Base-by-base conservation (phyloP, 257 asterid genomes). In the Catharanthus roseus region DNA sequence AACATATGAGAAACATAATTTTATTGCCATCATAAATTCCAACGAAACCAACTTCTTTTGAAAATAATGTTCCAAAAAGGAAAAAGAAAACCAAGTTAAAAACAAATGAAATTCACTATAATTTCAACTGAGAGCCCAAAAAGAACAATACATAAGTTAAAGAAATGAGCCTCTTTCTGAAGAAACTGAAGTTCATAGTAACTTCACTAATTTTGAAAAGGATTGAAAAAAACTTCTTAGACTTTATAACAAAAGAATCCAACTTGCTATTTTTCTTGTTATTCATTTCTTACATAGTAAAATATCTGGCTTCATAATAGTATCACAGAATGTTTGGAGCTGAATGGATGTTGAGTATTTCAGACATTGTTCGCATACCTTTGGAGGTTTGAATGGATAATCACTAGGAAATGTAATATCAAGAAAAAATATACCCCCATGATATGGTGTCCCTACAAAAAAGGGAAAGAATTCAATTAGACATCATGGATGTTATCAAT, bases 371-470 rank as follows among this genome's bases (percentile, higher is more conserved):
- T 74, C 73, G 75, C 82, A 75, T 88, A 90, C 98, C 97, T 86
- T 85, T 41, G 98, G 98, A 58, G 97, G 96, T 72, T 86, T 86
- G 67, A 93, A 90, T 3, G 97, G 98, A 77, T 93, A 89, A 80
- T 93, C 95, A 54, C 66, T 79, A 6, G 96, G 96, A 74, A 93
- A 93, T 47, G 90, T 89, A 62, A 93, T 93, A 72, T 93, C 98
- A 18, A 93, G 93, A 80, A 90, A 93, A 78, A 77, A 93, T 75
- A 90, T 80, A 55, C 98, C 97, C 44, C 96, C 93, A 41, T 86
- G 87, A 79, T 93, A 93, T 58, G 98, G 97, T n/a, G 98, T 93
- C 71, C 96, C 98, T 93, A 73, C 82, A 72, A 69, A 75, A 39
- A 81, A 49, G 67, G 26, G 55, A 44, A 68, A 67, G 36, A 36